phyloP scores from a whole-genome alignment of 2,329 filamentous ascomycete genomes.

The Trichophyton simii region DNA sequence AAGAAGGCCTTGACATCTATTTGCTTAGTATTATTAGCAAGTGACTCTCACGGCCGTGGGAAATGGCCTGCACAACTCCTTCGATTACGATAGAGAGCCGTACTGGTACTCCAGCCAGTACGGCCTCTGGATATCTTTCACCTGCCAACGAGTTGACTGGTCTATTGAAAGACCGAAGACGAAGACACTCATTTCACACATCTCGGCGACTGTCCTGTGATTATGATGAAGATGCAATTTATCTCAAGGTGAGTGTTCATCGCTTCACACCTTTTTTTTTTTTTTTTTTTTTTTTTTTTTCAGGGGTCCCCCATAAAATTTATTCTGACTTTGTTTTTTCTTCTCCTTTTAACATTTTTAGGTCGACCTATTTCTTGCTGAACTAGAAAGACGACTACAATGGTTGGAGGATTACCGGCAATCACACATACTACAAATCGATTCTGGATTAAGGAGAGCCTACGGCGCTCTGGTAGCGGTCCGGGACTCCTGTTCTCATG shows the following conservation, averaged over 20 bases:
- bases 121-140: conserved; percentile 19
- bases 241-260: conserved; percentile 24
- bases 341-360: conserved; percentile 9
- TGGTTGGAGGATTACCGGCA: conserved; percentile 82
- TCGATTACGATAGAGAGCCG: conserved; percentile 30
- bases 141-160: conserved; percentile 22
- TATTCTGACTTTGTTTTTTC: neutral
- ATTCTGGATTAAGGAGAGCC: conserved; percentile 70
- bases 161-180: conserved; percentile 28
- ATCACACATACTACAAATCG: conserved; percentile 64
- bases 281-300: neutral
- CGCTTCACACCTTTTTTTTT: neutral
- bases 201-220: conserved; percentile 32
- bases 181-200: conserved; percentile 36
- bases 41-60: neutral
- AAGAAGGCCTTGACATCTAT: neutral
- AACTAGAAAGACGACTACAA: conserved; percentile 76
- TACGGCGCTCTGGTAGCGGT: conserved; percentile 80
- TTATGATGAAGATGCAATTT: conserved; percentile 35
- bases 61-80: conserved; percentile 29
- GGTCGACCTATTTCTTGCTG: conserved; percentile 48
- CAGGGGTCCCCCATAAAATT: neutral
- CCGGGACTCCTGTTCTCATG: conserved; percentile 73
- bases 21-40: neutral
- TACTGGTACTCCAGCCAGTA: conserved; percentile 13